Conservation (phyloP, 352 stramenopile genomes). For the Plasmopara viticola region DNA sequence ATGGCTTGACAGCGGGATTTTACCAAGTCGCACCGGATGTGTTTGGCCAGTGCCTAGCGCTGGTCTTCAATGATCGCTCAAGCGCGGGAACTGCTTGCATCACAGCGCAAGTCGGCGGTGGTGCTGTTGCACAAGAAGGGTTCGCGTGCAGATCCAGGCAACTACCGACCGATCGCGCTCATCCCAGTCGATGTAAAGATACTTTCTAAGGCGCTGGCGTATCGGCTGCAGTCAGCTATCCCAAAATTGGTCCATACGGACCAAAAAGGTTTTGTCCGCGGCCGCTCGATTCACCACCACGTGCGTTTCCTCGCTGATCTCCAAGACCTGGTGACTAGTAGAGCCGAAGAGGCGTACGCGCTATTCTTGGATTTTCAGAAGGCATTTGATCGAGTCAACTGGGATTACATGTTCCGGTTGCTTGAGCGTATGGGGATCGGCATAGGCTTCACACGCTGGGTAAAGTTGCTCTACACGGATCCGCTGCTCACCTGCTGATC, state of each 20-base stretch:
- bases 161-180: background rate
- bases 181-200: background rate
- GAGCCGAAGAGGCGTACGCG: too few relatives aligned
- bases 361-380: too few relatives aligned
- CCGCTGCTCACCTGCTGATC: too few relatives aligned
- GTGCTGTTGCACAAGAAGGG: background rate
- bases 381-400: too few relatives aligned
- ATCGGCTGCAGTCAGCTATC: background rate
- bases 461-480: too few relatives aligned
- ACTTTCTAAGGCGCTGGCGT: background rate
- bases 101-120: background rate
- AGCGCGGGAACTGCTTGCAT: background rate
- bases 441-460: too few relatives aligned
- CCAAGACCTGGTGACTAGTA: too few relatives aligned
- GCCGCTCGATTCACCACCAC: background rate
- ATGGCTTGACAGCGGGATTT: too few relatives aligned
- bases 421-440: too few relatives aligned
- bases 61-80: background rate
- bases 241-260: background rate
- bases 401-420: too few relatives aligned
- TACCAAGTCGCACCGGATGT: background rate
- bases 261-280: background rate
- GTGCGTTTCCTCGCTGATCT: too few relatives aligned
- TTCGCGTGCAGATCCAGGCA: background rate
- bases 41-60: background rate